A percentile compares a stretch with the other conserved stretches of the same genome.
Evolutionary conservation across 352 stramenopile genomes (phyloP).

Genomic region (Globisporangium lucens): DNA sequence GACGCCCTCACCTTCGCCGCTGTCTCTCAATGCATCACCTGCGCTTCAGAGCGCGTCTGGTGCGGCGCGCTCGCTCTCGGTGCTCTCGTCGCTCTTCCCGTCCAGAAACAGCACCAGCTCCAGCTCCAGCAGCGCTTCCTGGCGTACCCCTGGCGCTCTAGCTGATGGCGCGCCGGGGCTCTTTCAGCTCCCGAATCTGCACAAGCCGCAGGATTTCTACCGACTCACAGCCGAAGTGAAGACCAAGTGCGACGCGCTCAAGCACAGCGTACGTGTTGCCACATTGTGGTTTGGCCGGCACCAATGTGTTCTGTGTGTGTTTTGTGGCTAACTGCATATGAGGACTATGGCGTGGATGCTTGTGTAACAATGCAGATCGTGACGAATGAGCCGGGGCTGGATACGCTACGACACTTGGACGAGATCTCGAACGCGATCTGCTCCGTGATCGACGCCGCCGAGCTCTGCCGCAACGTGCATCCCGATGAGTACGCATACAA

Average conservation of each 20-base stretch:
- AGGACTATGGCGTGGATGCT: neutral
- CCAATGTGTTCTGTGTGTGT: too few species aligned
- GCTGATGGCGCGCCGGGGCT: conserved; percentile 34
- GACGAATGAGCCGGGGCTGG: conserved; percentile 47
- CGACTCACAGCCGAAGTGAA: conserved; percentile 58
- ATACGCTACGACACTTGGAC: conserved; percentile 85
- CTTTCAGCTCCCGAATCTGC: conserved; percentile 67
- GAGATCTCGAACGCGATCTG: conserved; percentile 95
- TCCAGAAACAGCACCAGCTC: neutral
- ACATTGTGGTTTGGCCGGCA: neutral
- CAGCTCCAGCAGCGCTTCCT: neutral
- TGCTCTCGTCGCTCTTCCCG: conserved; percentile 18
- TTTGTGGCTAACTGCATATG: neutral
- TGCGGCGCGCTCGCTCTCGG: conserved; percentile 11
- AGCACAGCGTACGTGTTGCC: conserved; percentile 38
- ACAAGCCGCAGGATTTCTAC: conserved; percentile 56
- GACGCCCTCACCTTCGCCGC: neutral
- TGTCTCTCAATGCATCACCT: neutral
- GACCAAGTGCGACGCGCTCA: conserved; percentile 48
- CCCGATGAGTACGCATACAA: conserved; percentile 55
- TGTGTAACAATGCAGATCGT: conserved; percentile 33
- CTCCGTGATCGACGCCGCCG: conserved; percentile 94
- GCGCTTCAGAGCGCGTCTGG: neutral
- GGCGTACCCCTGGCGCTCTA: neutral
- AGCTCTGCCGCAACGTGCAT: conserved; percentile 94